A percentile compares a stretch with the other conserved stretches of the same genome.
These are phyloP conservation scores for Leccinum imitatum DNA, from an alignment of 768 basidiomycete species.

Conservation along the genomic window DNA sequence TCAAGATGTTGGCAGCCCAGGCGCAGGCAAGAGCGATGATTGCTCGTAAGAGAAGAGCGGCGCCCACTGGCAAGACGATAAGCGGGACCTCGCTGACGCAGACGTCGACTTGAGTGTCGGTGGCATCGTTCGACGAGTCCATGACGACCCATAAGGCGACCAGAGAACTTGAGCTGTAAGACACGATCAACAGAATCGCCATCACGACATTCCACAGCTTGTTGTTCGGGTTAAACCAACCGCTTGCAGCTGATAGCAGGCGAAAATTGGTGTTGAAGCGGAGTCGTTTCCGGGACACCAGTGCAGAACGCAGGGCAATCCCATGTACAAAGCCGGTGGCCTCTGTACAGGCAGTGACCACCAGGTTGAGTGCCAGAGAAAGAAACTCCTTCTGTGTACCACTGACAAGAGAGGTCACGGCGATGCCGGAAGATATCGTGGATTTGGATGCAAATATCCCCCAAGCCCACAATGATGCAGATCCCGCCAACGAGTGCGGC, in stretches of 20 bases:
- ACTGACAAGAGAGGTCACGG: slow-evolving; percentile 18
- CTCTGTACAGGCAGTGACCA: slow-evolving; percentile 30
- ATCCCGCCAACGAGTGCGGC: slow-evolving; percentile 21
- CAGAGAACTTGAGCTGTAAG: slow-evolving; percentile 30
- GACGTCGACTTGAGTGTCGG: slow-evolving; percentile 3
- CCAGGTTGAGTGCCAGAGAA: slow-evolving; percentile 26
- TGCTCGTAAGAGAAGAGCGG: slow-evolving; percentile 25
- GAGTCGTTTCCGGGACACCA: slow-evolving; percentile 26
- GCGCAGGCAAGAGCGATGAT: slow-evolving; percentile 25
- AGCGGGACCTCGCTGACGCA: slow-evolving; percentile 30
- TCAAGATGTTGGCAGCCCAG: slow-evolving; percentile 24
- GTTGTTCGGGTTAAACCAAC: slow-evolving; percentile 25
- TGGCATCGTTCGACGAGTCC: slow-evolving; percentile 12
- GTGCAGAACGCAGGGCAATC: slow-evolving; percentile 27
- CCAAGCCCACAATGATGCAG: slow-evolving; percentile 26
- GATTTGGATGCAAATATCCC: slow-evolving; percentile 26
- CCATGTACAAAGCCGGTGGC: slow-evolving; percentile 30
- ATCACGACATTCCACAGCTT: slow-evolving; percentile 22
- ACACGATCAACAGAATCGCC: slow-evolving; percentile 31
- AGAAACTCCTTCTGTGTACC: slow-evolving; percentile 21
- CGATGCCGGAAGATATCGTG: slow-evolving; percentile 24
- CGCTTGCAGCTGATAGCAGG: slow-evolving; percentile 24
- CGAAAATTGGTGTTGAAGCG: slow-evolving; percentile 33
- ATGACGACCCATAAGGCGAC: slow-evolving; percentile 21
- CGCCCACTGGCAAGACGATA: slow-evolving; percentile 28